Conservation (phyloP, 192 early-diverging fungal genomes). For the Glomus cerebriforme region DNA sequence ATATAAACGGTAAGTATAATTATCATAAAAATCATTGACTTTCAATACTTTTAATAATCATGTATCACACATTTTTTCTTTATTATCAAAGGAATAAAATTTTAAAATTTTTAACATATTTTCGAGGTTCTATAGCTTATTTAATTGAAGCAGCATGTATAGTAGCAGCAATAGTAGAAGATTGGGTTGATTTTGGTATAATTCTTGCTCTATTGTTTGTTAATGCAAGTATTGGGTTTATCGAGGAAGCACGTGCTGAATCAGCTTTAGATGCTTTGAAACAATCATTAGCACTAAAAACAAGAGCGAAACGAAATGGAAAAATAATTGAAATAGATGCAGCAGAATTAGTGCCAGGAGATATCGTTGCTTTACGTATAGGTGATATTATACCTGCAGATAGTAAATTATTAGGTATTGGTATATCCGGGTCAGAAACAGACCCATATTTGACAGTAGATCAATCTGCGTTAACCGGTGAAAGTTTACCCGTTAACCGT, state of each 20-base stretch:
- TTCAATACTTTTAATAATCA: neutral
- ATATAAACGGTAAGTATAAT: conserved; percentile 56
- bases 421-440: conserved; percentile 71
- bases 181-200: conserved; percentile 77
- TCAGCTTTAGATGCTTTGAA: conserved; percentile 91
- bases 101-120: conserved; percentile 87
- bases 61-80: neutral
- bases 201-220: conserved; percentile 75
- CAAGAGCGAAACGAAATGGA: conserved; percentile 79
- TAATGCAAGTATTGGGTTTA: conserved; percentile 92
- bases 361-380: conserved; percentile 86
- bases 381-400: conserved; percentile 96
- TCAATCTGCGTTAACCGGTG: conserved; percentile 92
- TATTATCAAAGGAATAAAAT: conserved; percentile 56
- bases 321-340: conserved; percentile 73
- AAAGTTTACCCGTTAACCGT: conserved; percentile 87
- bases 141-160: conserved; percentile 89
- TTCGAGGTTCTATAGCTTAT: conserved; percentile 84
- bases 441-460: conserved; percentile 83
- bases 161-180: conserved; percentile 68
- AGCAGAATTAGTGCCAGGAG: conserved; percentile 82
- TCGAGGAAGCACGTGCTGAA: conserved; percentile 92
- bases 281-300: conserved; percentile 88
- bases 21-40: neutral
- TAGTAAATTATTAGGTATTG: conserved; percentile 73